Evolutionary conservation across 495 filamentous ascomycete genomes (phyloP), one percentile per base, ranked within the genome.

Genomic region (Penicillium canariense): DNA sequence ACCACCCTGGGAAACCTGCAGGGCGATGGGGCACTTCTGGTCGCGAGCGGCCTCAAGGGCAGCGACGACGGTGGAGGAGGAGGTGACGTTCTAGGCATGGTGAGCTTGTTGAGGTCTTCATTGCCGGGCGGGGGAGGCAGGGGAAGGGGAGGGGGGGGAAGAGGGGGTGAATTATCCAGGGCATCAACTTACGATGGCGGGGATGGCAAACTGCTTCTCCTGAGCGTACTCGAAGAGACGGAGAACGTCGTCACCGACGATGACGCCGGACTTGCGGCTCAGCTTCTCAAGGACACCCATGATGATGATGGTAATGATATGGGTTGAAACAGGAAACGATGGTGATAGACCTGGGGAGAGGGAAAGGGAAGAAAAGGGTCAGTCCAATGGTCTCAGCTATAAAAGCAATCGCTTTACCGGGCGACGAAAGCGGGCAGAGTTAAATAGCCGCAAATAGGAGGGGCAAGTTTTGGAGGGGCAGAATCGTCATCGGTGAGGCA

Each of bases 21-120:
- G 84, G 69, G 96, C 87, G 75, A 97, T 84, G 46, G 93, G 91
- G 43, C 88, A 81, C 65, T 91, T 93, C 62, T 82, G 74, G 68
- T 97, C 94, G 55, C 90, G 84, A 53, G 94, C 94, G 60, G 95
- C 95, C 77, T 99, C 94, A 49, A 97, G 88, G 18, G 87, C 76
- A 61, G 91, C 85, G 56, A 96, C 85, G 44, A 87, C 90, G 45
- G 91, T 96, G 57, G 88, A 94, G 47, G 87, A 92, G 43, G 90
- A 96, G 60, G 94, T 97, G 63, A 96, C 89, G 73, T 96, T 94
- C 75, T 78, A 3, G 12, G 11, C 2, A 11, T 23, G 30, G 30
- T 12, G 17, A 48, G 46, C 17, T 35, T 6, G 6, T 32, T n/a
- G 5, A 30, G 10, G 6, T 20, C 18, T 4, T 23, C 3, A 15